These are phyloP conservation scores for Aspergillus heteromorphus DNA, from an alignment of 495 filamentous ascomycete species.

Conservation along the genomic window DNA sequence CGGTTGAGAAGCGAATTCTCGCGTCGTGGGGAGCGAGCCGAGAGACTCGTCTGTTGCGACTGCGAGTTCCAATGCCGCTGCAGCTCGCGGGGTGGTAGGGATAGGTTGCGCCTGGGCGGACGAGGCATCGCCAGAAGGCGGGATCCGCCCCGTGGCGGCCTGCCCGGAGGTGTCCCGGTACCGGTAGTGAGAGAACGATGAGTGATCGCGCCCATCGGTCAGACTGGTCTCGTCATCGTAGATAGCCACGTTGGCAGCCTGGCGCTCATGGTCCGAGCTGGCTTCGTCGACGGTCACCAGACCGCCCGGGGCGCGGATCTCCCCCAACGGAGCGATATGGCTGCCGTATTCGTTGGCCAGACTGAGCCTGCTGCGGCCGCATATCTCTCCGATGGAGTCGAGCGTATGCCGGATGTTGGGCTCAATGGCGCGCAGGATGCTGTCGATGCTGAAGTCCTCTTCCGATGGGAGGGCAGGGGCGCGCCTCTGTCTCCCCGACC, in stretches of 20 bases:
- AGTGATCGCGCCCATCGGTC: conserved; percentile 23
- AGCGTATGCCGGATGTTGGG: conserved; percentile 52
- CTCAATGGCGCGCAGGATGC: conserved; percentile 54
- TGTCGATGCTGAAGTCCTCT: conserved; percentile 54
- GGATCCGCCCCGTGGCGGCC: conserved; percentile 1
- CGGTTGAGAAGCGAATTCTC: conserved; percentile 30
- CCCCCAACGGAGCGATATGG: conserved; percentile 57
- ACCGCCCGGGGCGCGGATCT: conserved; percentile 41
- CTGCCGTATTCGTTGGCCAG: conserved; percentile 60
- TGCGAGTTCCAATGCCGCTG: neutral
- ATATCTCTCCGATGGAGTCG: conserved; percentile 60
- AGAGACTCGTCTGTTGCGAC: neutral
- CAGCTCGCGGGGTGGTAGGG: conserved; percentile 11
- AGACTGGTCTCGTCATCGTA: conserved; percentile 33
- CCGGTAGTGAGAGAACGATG: conserved; percentile 29
- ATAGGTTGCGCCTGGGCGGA: conserved; percentile 8
- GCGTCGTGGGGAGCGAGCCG: conserved; percentile 13
- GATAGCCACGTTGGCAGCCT: conserved; percentile 29
- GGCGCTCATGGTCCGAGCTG: conserved; percentile 29
- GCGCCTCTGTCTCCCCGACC: conserved; percentile 12
- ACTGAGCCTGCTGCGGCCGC: conserved; percentile 55
- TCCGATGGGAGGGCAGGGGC: conserved; percentile 40
- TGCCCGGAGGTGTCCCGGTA: conserved; percentile 20
- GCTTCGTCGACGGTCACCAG: conserved; percentile 41
- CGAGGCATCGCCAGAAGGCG: conserved; percentile 13